A percentile compares a stretch with the other conserved stretches of the same genome.
phyloP scores from a whole-genome alignment of 768 basidiomycete species.

The Naematelia aurantialba region DNA sequence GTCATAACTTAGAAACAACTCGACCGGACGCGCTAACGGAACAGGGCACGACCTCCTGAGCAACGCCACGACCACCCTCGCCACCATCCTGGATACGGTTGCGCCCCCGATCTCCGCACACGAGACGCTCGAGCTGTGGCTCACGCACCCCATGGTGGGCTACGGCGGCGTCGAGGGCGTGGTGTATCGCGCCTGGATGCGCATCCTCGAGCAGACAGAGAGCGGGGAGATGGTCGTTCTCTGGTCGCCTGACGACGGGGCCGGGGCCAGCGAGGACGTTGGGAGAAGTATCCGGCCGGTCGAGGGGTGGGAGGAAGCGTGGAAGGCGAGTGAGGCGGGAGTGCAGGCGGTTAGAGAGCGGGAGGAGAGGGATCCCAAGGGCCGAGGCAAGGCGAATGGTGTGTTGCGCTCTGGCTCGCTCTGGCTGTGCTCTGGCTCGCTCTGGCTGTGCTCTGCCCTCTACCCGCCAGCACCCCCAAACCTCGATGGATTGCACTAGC shows the following conservation, averaged over 20 bases:
- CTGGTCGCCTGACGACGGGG: constrained; percentile 31
- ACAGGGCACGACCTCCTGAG: constrained; percentile 84
- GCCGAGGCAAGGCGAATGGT: constrained; percentile 33
- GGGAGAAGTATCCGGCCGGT: constrained; percentile 73
- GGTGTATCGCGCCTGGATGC: constrained; percentile 68
- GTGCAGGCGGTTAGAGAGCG: constrained; percentile 29
- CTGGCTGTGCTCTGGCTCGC: not conserved
- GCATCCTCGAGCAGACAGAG: constrained; percentile 52
- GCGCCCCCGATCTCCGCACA: constrained; percentile 98
- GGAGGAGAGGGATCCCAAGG: constrained; percentile 37
- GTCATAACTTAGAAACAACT: not conserved
- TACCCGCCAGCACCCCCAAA: too few species aligned
- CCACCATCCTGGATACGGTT: constrained; percentile 89
- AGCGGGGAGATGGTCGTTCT: constrained; percentile 42
- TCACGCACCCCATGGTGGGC: constrained; percentile 93
- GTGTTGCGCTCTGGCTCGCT: constrained; percentile 1
- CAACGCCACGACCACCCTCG: constrained; percentile 80
- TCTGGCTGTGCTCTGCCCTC: not conserved
- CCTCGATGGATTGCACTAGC: too few species aligned
- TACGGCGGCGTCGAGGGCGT: constrained; percentile 92
- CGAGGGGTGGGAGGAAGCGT: constrained; percentile 76
- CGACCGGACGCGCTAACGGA: constrained; percentile 15
- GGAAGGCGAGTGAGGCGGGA: constrained; percentile 75
- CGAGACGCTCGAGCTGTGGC: constrained; percentile 92
- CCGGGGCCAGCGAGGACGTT: constrained; percentile 35